Conservation (phyloP, 495 filamentous ascomycete species). For the Penicillium egyptiacum region DNA sequence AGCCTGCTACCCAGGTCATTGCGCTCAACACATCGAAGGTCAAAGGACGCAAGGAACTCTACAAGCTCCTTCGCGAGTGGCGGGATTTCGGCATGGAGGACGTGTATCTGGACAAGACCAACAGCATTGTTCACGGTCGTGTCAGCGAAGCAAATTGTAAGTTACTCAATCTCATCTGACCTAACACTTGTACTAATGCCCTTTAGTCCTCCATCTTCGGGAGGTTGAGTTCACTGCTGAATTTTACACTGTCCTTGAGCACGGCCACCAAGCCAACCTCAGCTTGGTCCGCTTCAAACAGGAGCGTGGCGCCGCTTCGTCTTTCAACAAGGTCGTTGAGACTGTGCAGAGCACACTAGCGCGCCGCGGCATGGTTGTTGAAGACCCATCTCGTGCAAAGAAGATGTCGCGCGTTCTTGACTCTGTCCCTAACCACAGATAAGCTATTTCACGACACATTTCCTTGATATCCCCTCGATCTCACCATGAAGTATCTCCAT, state of each 20-base stretch:
- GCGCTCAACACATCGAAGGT: slow-evolving; percentile 69
- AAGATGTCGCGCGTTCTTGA: slow-evolving; percentile 58
- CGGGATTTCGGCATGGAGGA: slow-evolving; percentile 73
- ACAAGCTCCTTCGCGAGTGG: slow-evolving; percentile 74
- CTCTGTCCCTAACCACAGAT: slow-evolving; percentile 25
- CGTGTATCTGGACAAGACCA: slow-evolving; percentile 69
- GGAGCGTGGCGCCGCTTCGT: slow-evolving; percentile 80
- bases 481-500: background rate
- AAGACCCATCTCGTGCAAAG: slow-evolving; percentile 58
- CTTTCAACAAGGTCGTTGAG: slow-evolving; percentile 80
- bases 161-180: slow-evolving; percentile 30
- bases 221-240: slow-evolving; percentile 78
- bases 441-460: background rate
- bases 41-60: slow-evolving; percentile 71
- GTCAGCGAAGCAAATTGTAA: slow-evolving; percentile 77
- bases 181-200: slow-evolving; percentile 6
- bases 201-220: slow-evolving; percentile 67
- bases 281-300: slow-evolving; percentile 83
- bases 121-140: slow-evolving; percentile 70
- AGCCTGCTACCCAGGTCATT: slow-evolving; percentile 70
- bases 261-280: slow-evolving; percentile 65
- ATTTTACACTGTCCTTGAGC: slow-evolving; percentile 80
- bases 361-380: slow-evolving; percentile 61
- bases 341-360: slow-evolving; percentile 62
- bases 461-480: background rate